Base-by-base conservation (phyloP, 192 early-diverging fungal species). In the Umbelopsis sp. region DNA sequence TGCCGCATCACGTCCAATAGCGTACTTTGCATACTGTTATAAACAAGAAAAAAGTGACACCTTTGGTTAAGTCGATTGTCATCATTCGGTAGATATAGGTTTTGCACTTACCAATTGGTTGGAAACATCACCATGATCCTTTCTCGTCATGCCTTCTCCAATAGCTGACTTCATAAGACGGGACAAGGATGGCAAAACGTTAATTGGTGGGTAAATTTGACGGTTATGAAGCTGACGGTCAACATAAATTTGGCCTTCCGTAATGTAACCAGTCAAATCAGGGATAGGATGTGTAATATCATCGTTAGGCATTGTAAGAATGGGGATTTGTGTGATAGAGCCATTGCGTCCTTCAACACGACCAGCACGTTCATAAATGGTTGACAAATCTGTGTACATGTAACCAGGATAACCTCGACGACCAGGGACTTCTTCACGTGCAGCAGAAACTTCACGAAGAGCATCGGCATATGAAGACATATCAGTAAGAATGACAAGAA, bases 371-470 rank as follows among this genome's bases (percentile, higher is more conserved):
- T 99, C 97, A 77, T 99, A 99, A 76, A 99, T 99, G 68, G 96
- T 99, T 25, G 97, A 96, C 85, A 99, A 89, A 91, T 99, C 97
- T 10, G 97, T 99, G 87, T 99, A 99, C 97, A 99, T 99, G 80
- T 99, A 99, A 85, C 97, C 97, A 20, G 97, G 97, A 85, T 99
- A 99, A 74, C 97, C 97, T 81, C 96, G 94, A 80, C 97, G 94
- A 80, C 97, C 97, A 8, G 97, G 97, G 3, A 99, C 97, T 87
- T 99, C 97, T 86, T 99, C 97, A 83, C 97, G 94, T 17, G 96
- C 96, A 72, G 97, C 96, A 71, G 97, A 99, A 47, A 99, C 92
- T 77, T 99, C 97, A 92, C 97, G 96, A 80, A 99, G 86, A 5
- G 97, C 97, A 85, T 99, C 97, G 17, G 97, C 97, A 79, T 99